Conservation (phyloP, 2,329 filamentous ascomycete genomes). For the Aschersonia sp. region DNA sequence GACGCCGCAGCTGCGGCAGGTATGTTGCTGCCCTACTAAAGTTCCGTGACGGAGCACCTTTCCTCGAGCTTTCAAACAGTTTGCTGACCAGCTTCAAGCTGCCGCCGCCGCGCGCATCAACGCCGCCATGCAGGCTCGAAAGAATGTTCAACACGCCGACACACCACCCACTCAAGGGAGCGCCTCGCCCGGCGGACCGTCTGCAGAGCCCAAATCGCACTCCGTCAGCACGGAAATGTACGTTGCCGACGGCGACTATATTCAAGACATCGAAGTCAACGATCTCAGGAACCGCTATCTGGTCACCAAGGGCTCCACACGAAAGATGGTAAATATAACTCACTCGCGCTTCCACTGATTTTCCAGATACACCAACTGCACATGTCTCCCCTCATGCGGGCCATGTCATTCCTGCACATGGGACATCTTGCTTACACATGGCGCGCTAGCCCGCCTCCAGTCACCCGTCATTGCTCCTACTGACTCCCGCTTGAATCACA, state of each 20-base stretch:
- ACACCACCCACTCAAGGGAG: conserved; percentile 57
- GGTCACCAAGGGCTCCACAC: conserved; percentile 89
- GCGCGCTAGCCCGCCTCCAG: conserved; percentile 48
- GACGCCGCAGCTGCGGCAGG: conserved; percentile 70
- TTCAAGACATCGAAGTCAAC: conserved; percentile 98
- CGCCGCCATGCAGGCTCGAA: conserved; percentile 70
- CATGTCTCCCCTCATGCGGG: conserved; percentile 7
- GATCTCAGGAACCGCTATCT: conserved; percentile 93
- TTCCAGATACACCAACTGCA: conserved; percentile 18
- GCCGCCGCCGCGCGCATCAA: conserved; percentile 84
- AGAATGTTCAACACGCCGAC: conserved; percentile 80
- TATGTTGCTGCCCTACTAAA: conserved; percentile 21
- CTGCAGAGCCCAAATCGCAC: conserved; percentile 3
- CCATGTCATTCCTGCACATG: conserved; percentile 14
- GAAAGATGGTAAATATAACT: conserved; percentile 93
- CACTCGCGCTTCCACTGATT: conserved; percentile 22
- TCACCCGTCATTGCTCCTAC: conserved; percentile 73
- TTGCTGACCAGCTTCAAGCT: conserved; percentile 31
- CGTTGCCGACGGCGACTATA: conserved; percentile 90
- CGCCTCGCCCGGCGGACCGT: conserved; percentile 1
- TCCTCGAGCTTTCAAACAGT: background rate
- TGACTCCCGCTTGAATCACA: conserved; percentile 81
- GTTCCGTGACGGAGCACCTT: background rate
- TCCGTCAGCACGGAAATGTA: conserved; percentile 51
- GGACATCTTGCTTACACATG: conserved; percentile 58